These are phyloP conservation scores for Fulvia fulva DNA, from an alignment of 2,329 filamentous ascomycete species.

Conservation along the genomic window DNA sequence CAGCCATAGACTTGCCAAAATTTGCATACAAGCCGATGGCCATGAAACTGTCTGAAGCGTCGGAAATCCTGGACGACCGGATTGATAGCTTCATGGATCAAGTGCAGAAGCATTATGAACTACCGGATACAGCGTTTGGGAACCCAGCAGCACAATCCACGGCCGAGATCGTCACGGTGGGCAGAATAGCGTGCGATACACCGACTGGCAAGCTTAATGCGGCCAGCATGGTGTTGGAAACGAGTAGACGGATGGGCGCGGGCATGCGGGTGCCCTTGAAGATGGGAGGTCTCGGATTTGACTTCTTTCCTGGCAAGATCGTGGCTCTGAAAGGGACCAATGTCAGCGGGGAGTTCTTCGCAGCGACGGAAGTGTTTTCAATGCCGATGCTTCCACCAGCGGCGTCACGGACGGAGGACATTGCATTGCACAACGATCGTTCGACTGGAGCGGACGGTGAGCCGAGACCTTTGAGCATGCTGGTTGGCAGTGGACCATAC, in stretches of 20 bases:
- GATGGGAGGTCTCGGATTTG: conserved; percentile 66
- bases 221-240: conserved; percentile 82
- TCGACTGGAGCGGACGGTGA: conserved; percentile 60
- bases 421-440: conserved; percentile 66
- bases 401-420: conserved; percentile 61
- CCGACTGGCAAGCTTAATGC: conserved; percentile 81
- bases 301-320: conserved; percentile 93
- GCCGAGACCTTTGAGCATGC: conserved; percentile 65
- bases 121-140: conserved; percentile 79
- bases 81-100: conserved; percentile 84
- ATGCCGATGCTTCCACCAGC: conserved; percentile 71
- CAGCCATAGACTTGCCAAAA: conserved; percentile 85
- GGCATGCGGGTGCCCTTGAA: conserved; percentile 78
- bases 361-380: conserved; percentile 70
- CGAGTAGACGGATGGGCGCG: conserved; percentile 75
- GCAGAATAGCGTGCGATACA: conserved; percentile 84
- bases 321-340: conserved; percentile 85
- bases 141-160: conserved; percentile 83
- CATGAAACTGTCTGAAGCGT: conserved; percentile 90
- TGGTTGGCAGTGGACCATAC: conserved; percentile 83
- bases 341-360: conserved; percentile 76
- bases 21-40: conserved; percentile 87
- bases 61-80: conserved; percentile 88
- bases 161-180: conserved; percentile 81
- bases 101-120: conserved; percentile 67